Base-by-base conservation (phyloP, 176 grass and related monocot genomes). In the Avena sativa region DNA sequence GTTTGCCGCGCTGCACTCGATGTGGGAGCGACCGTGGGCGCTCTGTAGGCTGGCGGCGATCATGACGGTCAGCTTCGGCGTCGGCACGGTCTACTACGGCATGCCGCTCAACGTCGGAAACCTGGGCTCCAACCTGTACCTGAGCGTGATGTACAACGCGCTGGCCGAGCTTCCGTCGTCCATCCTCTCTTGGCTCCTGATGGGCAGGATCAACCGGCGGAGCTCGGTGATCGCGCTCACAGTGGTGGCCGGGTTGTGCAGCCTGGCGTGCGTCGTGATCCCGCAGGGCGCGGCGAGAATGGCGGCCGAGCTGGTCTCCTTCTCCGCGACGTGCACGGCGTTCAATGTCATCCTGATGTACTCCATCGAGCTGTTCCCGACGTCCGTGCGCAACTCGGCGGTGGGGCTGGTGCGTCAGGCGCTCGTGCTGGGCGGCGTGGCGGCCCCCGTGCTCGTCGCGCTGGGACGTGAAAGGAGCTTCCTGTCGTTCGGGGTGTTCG, bases 81-180 rank as follows among this genome's bases (percentile, higher is more conserved):
- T 98, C 44, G 96, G 96, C 13, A 85, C 88, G 78, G 84, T 95
- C 70, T 98, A 98, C 84, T 98, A 91, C 80, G 96, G 96, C 25
- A 94, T 98, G 96, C 96, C 93, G 13, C 78, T 98, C 43, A 98
- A 98, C 81, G 87, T 98, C 19, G 96, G 96, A 23, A 98, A 88
- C 88, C 51, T 98, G 23, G 93, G 96, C 1, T 88, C 93, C 43
- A 92, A 94, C 69, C 88, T 98, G 34, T 98, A 98, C 78, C 87
- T 94, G 10, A 98, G 93, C 82, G 86, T 95, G 28, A 92, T 90
- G 16, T 89, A 92, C 74, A 98, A 98, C 90, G 93, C 96, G 20
- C 23, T 98, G 13, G 91, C 82, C 4, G 96, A 98, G 91, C 81
- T 98, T 36, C 90, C 96, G 2, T 79, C 93, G 30, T 68, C 93